phyloP scores from a whole-genome alignment of 2,329 filamentous ascomycete genomes.

The Cryphonectria japonica region DNA sequence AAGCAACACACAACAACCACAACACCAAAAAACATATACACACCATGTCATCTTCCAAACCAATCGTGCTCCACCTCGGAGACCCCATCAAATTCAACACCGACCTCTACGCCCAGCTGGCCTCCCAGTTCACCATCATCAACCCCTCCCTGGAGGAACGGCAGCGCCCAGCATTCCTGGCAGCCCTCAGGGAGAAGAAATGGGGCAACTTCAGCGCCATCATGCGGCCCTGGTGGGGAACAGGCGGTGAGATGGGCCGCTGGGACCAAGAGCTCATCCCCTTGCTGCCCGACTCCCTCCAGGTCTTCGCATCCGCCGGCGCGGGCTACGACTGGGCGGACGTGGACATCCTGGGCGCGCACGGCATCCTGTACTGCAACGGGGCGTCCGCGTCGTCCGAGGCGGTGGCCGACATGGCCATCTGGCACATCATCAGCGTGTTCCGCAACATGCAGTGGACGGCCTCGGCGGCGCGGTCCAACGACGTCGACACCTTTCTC shows the following conservation, averaged over 20 bases:
- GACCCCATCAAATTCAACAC: slow-evolving; percentile 39
- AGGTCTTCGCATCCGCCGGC: slow-evolving; percentile 66
- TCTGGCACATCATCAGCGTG: slow-evolving; percentile 61
- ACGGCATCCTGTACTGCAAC: slow-evolving; percentile 64
- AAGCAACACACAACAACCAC: no score
- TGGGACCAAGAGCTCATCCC: slow-evolving; percentile 64
- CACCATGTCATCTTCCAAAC: slow-evolving; percentile 25
- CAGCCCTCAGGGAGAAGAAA: slow-evolving; percentile 42
- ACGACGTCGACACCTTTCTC: slow-evolving; percentile 46
- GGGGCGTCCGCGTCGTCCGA: slow-evolving; percentile 63
- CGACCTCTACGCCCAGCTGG: slow-evolving; percentile 38
- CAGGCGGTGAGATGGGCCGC: slow-evolving; percentile 66
- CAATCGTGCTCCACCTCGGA: slow-evolving; percentile 40
- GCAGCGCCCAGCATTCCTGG: slow-evolving; percentile 43
- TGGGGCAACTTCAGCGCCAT: slow-evolving; percentile 49
- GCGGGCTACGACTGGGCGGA: slow-evolving; percentile 70
- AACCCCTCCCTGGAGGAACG: slow-evolving; percentile 43
- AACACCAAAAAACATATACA: neutral
- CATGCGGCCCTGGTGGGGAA: slow-evolving; percentile 66
- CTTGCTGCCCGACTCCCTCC: slow-evolving; percentile 55
- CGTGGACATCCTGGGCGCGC: slow-evolving; percentile 42
- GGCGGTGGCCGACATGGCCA: slow-evolving; percentile 63
- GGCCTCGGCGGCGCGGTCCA: slow-evolving; percentile 52
- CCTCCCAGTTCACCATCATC: slow-evolving; percentile 39
- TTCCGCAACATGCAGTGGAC: slow-evolving; percentile 64